Base-by-base conservation (phyloP, 2,329 filamentous ascomycete genomes). In the Diaporthe aspalathi region DNA sequence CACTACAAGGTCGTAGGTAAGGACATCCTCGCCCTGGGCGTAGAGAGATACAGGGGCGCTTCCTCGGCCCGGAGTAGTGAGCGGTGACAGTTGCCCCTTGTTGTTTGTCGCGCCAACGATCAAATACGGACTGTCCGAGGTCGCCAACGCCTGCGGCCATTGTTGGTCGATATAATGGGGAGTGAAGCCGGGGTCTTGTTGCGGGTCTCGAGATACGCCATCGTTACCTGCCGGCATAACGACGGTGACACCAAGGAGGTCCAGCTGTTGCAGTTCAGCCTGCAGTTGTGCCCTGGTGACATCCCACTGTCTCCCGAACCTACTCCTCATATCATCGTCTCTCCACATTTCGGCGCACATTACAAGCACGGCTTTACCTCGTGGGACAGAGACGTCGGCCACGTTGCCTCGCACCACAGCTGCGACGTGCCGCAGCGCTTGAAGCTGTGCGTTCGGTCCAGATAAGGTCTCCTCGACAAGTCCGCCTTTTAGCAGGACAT, bases 11-110 rank as follows among this genome's bases (percentile, higher is more conserved):
- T 65, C 60, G 14, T 49, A 49, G 43, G 43, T 38, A 4, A 6
- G 17, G 60, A 65, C 29, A 14, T 17, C 29, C 45, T 38, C 43
- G 29, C 60, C 60, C 16, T 65, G 60, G 14, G 60, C 60, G 29
- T 65, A 65, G 14, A 65, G 27, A 22, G 60, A 50, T 20, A 65
- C 29, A 38, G 29, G 20, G 1, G 29, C 50, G 5, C 24, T n/a
- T 11, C 43, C 60, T 38, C 60, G 60, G n/a, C 60, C 60, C 1
- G 60, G 60, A 7, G 27, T 32, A 5, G 14, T 38, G 29, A 65
- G 50, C 8, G 5, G 9, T 4, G 60, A 50, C 3, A 65, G 35
- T 32, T 65, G 60, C 1, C 60, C 60, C 20, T 50, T 38, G 43
- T 20, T 50, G 29, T 50, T 65, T 20, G 60, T 65, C 14, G 60